Evolutionary conservation across 768 basidiomycete species (phyloP), one percentile per base, ranked within the genome.

Genomic region (Trametes maxima): DNA sequence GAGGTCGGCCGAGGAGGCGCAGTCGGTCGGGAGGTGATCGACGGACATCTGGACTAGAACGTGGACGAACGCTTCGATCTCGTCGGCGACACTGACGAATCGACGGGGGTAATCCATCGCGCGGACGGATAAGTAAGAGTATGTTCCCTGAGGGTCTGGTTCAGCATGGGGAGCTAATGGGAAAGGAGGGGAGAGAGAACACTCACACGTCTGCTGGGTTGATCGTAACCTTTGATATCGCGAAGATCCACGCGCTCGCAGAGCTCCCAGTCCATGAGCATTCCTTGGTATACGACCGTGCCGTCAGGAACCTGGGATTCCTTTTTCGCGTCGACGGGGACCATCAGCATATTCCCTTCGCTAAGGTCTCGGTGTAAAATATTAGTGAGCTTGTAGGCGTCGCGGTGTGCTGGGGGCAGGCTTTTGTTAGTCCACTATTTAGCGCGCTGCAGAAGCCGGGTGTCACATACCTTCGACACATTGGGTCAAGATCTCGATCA

Each of bases 231-330:
- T 16, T 35, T 2, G 14, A n/a, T 10, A 33, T n/a, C 49, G 14
- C 33, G 12, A 2, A 25, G 35, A 17, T 50, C 33, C 5, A 50
- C 33, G 8, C 33, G 35, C 35, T 50, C 49, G 13, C 17, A 50
- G 17, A 50, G 16, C 49, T 50, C 49, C 49, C 49, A 50, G 49
- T 50, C 49, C 49, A 50, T 50, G 3, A 50, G 33, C 13, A 50
- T 35, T 1, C 49, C 49, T 21, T n/a, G 35, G 8, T n/a, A 12
- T 1, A 14, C n/a, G 2, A 19, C 35, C 17, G 10, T 19, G 16
- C 33, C 35, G n/a, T n/a, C n/a, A n/a, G n/a, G n/a, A n/a, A n/a
- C n/a, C n/a, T n/a, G n/a, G 3, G 19, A 21, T 2, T n/a, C 43
- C 43, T 44, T 44, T 33, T 3, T 46, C 5, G 5, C 12, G 35